phyloP scores from a whole-genome alignment of 306 rosid genomes.

The Rosa persica region DNA sequence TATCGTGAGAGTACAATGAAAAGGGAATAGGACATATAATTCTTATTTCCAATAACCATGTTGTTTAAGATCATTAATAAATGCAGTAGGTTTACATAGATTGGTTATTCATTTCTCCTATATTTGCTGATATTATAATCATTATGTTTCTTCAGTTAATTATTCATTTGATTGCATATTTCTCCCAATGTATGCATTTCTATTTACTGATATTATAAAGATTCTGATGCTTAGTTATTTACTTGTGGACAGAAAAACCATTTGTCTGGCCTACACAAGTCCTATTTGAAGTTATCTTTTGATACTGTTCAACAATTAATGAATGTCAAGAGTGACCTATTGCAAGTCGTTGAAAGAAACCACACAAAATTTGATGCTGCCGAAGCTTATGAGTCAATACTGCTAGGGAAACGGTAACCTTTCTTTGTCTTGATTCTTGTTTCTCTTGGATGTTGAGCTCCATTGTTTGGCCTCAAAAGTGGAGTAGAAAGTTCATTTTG shows the following conservation, averaged over 20 bases:
- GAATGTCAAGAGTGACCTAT: slow-evolving; percentile 78
- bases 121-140: neutral
- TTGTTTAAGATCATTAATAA: neutral
- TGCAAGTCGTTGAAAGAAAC: slow-evolving; percentile 83
- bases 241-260: slow-evolving; percentile 77
- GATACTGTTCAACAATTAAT: slow-evolving; percentile 87
- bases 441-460: slow-evolving; percentile 22
- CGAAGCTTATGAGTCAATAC: slow-evolving; percentile 73
- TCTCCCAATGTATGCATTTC: slow-evolving; percentile 22
- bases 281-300: slow-evolving; percentile 78
- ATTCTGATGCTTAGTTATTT: neutral
- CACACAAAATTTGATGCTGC: slow-evolving; percentile 78
- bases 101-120: neutral
- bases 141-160: neutral
- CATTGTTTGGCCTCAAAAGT: slow-evolving; percentile 6
- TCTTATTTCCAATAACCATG: neutral
- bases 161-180: slow-evolving; percentile 13
- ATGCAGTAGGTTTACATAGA: neutral
- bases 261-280: slow-evolving; percentile 82
- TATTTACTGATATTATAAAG: neutral
- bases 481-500: neutral
- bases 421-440: slow-evolving; percentile 11
- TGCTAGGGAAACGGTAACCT: slow-evolving; percentile 68
- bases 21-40: neutral
- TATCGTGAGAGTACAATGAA: neutral